Evolutionary conservation across 2,329 filamentous ascomycete species (phyloP), one percentile per base, ranked within the genome.

Genomic region (Botrytis fragariae): DNA sequence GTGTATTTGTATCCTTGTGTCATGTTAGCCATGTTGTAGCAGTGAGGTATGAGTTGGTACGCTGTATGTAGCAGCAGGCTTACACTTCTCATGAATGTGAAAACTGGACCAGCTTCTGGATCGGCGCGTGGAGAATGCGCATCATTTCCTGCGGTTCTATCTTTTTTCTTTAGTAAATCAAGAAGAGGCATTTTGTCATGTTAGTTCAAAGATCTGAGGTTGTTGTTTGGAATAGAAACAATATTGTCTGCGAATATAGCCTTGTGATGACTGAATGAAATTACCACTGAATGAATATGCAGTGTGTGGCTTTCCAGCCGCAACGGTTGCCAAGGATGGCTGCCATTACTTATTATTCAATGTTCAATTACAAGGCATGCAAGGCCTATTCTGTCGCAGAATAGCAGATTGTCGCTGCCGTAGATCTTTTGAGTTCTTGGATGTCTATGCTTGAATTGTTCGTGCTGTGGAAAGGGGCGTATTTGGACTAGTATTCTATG

Each of bases 1-100:
- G 88, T 2, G 91, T 90, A 76, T 90, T 84, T 1, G 95, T 97
- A 80, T 97, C 95, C 71, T 73, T 73, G 32, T 69, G 59, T 57
- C 37, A 25, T 64, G 57, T 73, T 73, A 73, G 54, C 51, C 29
- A 70, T 72, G 62, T 39, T 69, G 37, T 60, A 44, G 42, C 64
- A 44, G 29, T 72, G 51, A 69, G 51, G 63, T 60, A 68, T 48
- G 4, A 37, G 39, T 48, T 67, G 54, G 51, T 67, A 37, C 29
- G 42, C 54, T 60, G 39, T 32, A 20, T 63, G 39, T 54, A n/a
- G 54, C 59, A n/a, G 54, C 59, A 25, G 22, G 29, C 64, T 69
- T 73, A 73, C 71, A 76, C 75, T 97, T 94, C 94, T 91, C 79
- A 96, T 87, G 84, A 98, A 94, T 76, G 87, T 93, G 84, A 98